phyloP scores from a whole-genome alignment of 345 rosid species.

The Euphorbia tirucalli region DNA sequence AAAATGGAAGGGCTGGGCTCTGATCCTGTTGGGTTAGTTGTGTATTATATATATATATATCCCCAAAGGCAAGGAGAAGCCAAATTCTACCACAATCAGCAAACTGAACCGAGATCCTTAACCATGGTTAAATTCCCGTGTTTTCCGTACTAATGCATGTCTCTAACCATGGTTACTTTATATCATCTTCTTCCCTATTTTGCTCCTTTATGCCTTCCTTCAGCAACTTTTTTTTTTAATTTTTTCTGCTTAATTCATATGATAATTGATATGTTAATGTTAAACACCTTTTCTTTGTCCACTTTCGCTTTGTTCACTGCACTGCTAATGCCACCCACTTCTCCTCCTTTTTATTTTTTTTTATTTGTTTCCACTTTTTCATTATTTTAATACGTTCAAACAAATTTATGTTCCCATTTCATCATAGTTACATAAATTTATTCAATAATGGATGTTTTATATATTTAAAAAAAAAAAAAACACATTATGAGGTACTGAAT shows the following conservation, averaged over 20 bases:
- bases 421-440: too few species aligned
- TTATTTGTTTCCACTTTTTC: too few species aligned
- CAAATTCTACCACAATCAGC: slow-evolving; percentile 10
- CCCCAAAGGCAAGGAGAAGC: slow-evolving; percentile 7
- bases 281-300: neutral
- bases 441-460: too few species aligned
- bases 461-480: too few species aligned
- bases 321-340: neutral
- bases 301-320: neutral
- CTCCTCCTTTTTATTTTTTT: neutral
- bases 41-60: slow-evolving; percentile 24
- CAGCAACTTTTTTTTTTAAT: slow-evolving; percentile 10
- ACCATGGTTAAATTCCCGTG: slow-evolving; percentile 50
- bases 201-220: neutral
- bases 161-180: slow-evolving; percentile 64
- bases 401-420: too few species aligned
- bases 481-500: too few species aligned
- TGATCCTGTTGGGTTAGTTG: neutral
- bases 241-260: neutral
- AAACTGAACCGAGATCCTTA: slow-evolving; percentile 26
- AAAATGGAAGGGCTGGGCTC: slow-evolving; percentile 12
- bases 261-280: too few species aligned
- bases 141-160: slow-evolving; percentile 19
- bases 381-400: too few species aligned
- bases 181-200: slow-evolving; percentile 32